phyloP scores from a whole-genome alignment of 2,329 filamentous ascomycete genomes.

The Huntiella omanensis region DNA sequence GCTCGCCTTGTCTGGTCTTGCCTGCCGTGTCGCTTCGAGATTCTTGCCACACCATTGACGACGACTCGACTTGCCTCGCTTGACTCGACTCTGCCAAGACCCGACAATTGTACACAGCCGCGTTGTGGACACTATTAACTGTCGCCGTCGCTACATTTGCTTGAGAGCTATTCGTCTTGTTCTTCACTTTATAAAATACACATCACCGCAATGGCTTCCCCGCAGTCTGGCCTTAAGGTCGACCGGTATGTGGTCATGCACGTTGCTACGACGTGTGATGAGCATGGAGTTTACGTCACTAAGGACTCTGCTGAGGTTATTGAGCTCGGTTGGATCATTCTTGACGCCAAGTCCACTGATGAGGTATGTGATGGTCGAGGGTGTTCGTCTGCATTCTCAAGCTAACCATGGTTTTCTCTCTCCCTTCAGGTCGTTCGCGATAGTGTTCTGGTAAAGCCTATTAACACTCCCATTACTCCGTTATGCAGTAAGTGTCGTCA shows the following conservation, averaged over 20 bases:
- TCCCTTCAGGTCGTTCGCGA: constrained; percentile 70
- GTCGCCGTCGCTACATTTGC: not conserved
- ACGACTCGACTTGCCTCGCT: too few relatives aligned
- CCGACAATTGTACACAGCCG: too few relatives aligned
- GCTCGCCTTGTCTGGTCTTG: too few relatives aligned
- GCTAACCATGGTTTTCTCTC: not conserved
- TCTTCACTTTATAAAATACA: not conserved
- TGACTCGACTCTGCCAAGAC: too few relatives aligned
- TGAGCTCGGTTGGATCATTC: constrained; percentile 92
- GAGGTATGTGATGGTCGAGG: constrained; percentile 45
- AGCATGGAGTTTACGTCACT: constrained; percentile 97
- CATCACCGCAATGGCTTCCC: constrained; percentile 19
- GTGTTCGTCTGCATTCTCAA: not conserved
- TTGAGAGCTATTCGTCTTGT: not conserved
- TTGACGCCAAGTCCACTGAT: constrained; percentile 79
- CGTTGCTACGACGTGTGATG: constrained; percentile 95
- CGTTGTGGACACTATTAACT: too few relatives aligned
- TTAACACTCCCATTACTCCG: constrained; percentile 96
- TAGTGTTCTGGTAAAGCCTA: constrained; percentile 90
- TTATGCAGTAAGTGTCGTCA: constrained; percentile 60
- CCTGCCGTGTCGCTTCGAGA: too few relatives aligned
- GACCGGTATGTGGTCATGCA: constrained; percentile 98
- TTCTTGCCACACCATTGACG: too few relatives aligned
- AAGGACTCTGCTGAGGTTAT: constrained; percentile 99
- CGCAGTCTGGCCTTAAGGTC: constrained; percentile 44